These are phyloP conservation scores for Pestalotiopsis fici DNA, from an alignment of 2,329 filamentous ascomycete species.

Conservation along the genomic window DNA sequence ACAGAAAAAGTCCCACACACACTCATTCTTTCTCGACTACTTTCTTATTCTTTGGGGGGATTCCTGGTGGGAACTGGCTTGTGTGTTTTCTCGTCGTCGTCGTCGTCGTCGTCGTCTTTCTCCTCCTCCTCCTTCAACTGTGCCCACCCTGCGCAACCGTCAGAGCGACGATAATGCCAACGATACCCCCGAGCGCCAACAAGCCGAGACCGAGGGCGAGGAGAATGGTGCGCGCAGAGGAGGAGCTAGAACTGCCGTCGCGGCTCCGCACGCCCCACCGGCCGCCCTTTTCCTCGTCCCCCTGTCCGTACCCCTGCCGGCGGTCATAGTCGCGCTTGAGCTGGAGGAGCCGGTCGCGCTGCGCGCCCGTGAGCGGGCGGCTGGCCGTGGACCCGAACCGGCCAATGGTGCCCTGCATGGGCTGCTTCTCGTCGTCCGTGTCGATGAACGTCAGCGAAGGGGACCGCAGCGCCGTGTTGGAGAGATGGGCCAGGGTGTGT, in stretches of 20 bases:
- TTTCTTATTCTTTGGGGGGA: too few relatives aligned
- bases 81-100: too few relatives aligned
- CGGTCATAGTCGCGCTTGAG: constrained; percentile 5
- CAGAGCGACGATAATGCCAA: not conserved
- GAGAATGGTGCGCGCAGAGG: not conserved
- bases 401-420: not conserved
- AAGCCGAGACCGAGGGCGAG: not conserved
- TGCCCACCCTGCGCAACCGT: not conserved
- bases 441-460: not conserved
- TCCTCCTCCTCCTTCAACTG: not conserved
- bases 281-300: not conserved
- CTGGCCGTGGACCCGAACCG: not conserved
- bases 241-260: not conserved
- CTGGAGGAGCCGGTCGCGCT: constrained; percentile 7
- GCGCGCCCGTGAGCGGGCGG: constrained; percentile 1
- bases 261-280: not conserved
- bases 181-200: constrained; percentile 2
- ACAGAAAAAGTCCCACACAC: too few relatives aligned
- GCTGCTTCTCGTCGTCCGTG: not conserved
- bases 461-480: not conserved
- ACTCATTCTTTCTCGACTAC: too few relatives aligned
- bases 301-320: not conserved
- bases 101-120: too few relatives aligned
- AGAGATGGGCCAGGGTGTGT: not conserved
- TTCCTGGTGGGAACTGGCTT: too few relatives aligned